Conservation (phyloP, 768 basidiomycete species). For the Boletus pseudopeckii region DNA sequence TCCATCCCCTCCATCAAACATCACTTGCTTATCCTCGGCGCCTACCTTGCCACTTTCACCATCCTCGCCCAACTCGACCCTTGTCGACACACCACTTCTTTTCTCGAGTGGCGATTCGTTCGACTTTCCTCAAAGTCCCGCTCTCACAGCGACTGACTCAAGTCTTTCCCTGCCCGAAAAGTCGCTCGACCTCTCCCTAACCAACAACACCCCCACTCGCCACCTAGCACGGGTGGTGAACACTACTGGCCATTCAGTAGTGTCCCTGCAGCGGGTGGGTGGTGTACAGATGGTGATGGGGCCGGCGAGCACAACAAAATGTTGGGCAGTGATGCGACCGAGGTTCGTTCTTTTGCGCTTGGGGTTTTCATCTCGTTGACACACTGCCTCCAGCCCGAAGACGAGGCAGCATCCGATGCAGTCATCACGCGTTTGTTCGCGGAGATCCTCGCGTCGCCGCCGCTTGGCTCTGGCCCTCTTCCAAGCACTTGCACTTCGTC, state of each 20-base stretch:
- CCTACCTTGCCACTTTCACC: slow-evolving; percentile 40
- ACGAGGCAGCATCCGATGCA: slow-evolving; percentile 49
- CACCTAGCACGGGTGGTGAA: slow-evolving; percentile 98
- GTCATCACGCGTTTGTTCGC: slow-evolving; percentile 32
- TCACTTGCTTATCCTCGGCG: slow-evolving; percentile 31
- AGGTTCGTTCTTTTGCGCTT: slow-evolving; percentile 30
- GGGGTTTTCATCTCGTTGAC: slow-evolving; percentile 20
- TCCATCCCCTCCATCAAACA: slow-evolving; percentile 22
- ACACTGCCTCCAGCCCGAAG: slow-evolving; percentile 34
- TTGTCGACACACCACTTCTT: slow-evolving; percentile 32
- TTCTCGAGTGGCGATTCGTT: slow-evolving; percentile 24
- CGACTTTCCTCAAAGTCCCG: slow-evolving; percentile 38
- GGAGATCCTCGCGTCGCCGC: slow-evolving; percentile 35
- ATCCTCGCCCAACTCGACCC: slow-evolving; percentile 40
- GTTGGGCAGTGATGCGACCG: slow-evolving; percentile 27
- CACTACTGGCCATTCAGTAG: slow-evolving; percentile 51
- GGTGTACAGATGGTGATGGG: slow-evolving; percentile 31
- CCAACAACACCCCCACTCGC: slow-evolving; percentile 70
- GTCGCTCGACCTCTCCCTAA: slow-evolving; percentile 34
- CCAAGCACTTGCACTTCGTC: slow-evolving; percentile 31
- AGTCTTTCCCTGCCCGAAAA: slow-evolving; percentile 21
- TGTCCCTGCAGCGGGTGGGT: slow-evolving; percentile 95
- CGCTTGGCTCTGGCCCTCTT: slow-evolving; percentile 31
- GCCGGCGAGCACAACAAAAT: slow-evolving; percentile 17
- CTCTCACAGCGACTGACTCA: slow-evolving; percentile 34